Conservation (phyloP, 2,329 filamentous ascomycete genomes). For the Aureobasidium sp. region DNA sequence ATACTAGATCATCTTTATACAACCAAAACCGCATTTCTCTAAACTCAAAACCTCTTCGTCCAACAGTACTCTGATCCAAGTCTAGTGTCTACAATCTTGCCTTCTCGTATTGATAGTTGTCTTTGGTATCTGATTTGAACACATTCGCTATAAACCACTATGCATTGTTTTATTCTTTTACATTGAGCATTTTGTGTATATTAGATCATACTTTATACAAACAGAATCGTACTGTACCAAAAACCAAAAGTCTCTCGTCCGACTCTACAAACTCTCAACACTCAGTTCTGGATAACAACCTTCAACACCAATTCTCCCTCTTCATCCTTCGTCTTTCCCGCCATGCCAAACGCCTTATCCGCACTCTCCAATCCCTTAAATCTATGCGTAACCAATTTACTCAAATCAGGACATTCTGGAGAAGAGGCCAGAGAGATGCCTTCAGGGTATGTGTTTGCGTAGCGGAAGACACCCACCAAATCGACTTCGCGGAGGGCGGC, state of each 20-base stretch:
- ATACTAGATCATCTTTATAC: too few relatives aligned
- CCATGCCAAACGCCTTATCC: conserved; percentile 62
- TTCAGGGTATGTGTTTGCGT: conserved; percentile 65
- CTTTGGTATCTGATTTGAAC: too few relatives aligned
- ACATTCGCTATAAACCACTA: too few relatives aligned
- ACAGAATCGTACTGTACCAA: background rate
- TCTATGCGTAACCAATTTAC: conserved; percentile 65
- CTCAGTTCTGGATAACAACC: conserved; percentile 46
- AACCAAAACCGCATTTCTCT: too few relatives aligned
- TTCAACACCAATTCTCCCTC: conserved; percentile 64
- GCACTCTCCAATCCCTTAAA: conserved; percentile 53
- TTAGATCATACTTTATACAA: background rate
- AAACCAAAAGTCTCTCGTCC: background rate
- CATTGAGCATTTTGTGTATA: too few relatives aligned
- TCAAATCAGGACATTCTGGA: conserved; percentile 51
- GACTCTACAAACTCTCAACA: background rate
- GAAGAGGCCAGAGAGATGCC: conserved; percentile 53
- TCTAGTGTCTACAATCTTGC: too few relatives aligned
- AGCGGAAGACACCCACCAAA: conserved; percentile 67
- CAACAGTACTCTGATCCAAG: too few relatives aligned
- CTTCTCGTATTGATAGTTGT: too few relatives aligned
- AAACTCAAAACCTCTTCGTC: too few relatives aligned
- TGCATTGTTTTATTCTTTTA: too few relatives aligned
- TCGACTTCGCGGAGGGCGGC: conserved; percentile 68
- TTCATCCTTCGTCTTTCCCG: conserved; percentile 58